These are phyloP conservation scores for Lachancea mirantina DNA, from an alignment of 805 yeast species.

Conservation along the genomic window DNA sequence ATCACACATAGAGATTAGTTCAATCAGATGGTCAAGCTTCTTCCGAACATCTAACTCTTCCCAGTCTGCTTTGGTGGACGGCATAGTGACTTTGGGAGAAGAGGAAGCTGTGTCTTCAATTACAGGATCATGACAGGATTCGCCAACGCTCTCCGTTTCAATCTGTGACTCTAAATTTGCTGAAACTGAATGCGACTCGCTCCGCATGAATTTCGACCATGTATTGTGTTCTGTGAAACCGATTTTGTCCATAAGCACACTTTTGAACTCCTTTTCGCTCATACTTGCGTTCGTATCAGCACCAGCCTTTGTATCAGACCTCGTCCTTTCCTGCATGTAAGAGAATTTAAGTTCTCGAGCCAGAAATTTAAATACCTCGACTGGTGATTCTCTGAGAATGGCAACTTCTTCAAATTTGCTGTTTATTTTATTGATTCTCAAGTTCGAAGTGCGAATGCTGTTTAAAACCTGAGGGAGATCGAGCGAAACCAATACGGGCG, in stretches of 20 bases:
- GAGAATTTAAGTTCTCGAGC: constrained; percentile 30
- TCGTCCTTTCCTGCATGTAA: constrained; percentile 14
- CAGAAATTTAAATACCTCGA: constrained; percentile 27
- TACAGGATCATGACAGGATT: not conserved
- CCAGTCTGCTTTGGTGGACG: not conserved
- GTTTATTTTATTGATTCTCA: constrained; percentile 10
- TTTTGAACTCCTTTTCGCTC: constrained; percentile 16
- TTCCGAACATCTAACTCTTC: constrained; percentile 10
- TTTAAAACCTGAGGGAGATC: constrained; percentile 28
- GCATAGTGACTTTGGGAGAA: not conserved
- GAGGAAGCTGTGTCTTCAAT: not conserved
- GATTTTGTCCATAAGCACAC: constrained; percentile 24
- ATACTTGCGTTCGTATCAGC: constrained; percentile 5
- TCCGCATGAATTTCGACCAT: constrained; percentile 26
- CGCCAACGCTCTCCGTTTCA: not conserved
- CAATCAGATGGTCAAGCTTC: constrained; percentile 20
- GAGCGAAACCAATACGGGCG: constrained; percentile 24
- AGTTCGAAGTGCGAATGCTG: constrained; percentile 21
- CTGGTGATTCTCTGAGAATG: constrained; percentile 26
- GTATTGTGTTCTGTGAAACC: constrained; percentile 28
- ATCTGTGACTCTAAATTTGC: too few species aligned
- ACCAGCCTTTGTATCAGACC: constrained; percentile 9
- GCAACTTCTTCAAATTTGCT: constrained; percentile 10
- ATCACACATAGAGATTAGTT: constrained; percentile 23
- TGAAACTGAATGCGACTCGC: too few species aligned